Percentiles rank a stretch among this genome's conserved stretches.
These are phyloP conservation scores for Phytophthora tentaculata DNA, from an alignment of 352 stramenopile genomes.

Conservation along the genomic window DNA sequence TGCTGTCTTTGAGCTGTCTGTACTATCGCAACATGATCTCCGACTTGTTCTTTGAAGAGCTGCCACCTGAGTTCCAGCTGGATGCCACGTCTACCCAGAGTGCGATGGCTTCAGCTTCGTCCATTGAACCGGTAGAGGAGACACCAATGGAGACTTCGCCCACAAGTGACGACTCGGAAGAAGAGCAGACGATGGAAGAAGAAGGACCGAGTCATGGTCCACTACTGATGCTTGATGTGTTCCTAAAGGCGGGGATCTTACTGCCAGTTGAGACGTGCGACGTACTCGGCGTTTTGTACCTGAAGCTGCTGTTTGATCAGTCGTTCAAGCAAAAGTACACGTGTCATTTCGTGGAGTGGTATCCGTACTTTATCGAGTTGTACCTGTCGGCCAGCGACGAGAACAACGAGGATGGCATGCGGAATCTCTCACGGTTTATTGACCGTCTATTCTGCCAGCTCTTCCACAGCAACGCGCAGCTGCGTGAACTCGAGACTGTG, in stretches of 20 bases:
- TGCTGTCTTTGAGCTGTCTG: conserved; percentile 75
- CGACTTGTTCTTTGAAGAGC: conserved; percentile 57
- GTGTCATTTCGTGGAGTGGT: conserved; percentile 83
- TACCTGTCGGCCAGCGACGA: conserved; percentile 71
- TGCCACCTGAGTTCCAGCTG: conserved; percentile 59
- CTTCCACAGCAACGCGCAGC: conserved; percentile 82
- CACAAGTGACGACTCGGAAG: conserved; percentile 16
- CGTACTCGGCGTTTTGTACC: conserved; percentile 78
- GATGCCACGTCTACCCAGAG: conserved; percentile 21
- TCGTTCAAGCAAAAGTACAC: conserved; percentile 85
- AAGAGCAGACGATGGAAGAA: conserved; percentile 14
- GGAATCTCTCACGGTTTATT: conserved; percentile 81
- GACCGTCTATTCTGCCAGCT: conserved; percentile 87
- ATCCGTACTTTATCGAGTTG: conserved; percentile 80
- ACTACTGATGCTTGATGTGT: conserved; percentile 67
- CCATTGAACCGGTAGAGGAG: conserved; percentile 20
- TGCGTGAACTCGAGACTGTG: conserved; percentile 65
- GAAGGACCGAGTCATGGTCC: conserved; percentile 1
- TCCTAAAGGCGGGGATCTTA: conserved; percentile 73
- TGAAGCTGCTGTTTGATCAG: conserved; percentile 85
- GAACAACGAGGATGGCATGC: conserved; percentile 79
- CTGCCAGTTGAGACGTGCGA: conserved; percentile 77
- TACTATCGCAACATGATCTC: conserved; percentile 71
- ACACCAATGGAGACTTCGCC: conserved; percentile 11
- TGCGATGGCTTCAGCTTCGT: not conserved